Conservation (phyloP, 2,329 filamentous ascomycete species). For the Cercospora janseana region DNA sequence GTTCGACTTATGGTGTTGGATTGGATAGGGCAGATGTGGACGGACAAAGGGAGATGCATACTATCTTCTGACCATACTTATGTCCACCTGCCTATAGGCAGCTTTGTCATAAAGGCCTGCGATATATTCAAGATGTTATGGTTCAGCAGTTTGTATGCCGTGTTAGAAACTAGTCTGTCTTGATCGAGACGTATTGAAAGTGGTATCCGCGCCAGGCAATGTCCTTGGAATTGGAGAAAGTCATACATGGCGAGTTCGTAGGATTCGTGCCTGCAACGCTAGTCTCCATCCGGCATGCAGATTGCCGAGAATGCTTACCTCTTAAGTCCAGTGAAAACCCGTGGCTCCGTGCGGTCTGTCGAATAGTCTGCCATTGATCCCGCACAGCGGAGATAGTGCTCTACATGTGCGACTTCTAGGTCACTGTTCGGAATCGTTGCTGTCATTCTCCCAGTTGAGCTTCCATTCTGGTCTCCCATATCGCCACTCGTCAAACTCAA, state of each 20-base stretch:
- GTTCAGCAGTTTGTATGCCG: conserved; percentile 1
- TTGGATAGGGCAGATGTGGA: too few species aligned
- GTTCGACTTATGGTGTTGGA: too few species aligned
- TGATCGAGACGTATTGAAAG: neutral
- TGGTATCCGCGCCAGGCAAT: too few species aligned
- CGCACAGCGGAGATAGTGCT: neutral
- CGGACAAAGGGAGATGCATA: too few species aligned
- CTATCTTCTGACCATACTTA: too few species aligned
- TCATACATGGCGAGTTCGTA: neutral
- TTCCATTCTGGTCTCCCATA: conserved; percentile 36
- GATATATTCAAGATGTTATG: neutral
- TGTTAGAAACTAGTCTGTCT: neutral
- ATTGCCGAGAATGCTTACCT: neutral
- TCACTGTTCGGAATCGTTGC: neutral
- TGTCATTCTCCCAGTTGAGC: conserved; percentile 24
- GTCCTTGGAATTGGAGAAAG: too few species aligned
- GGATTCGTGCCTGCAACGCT: conserved; percentile 3
- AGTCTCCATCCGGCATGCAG: conserved; percentile 6
- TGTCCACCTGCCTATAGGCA: too few species aligned
- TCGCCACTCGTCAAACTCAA: conserved; percentile 40
- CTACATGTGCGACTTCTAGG: neutral
- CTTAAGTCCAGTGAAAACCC: neutral
- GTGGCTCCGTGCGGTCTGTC: neutral
- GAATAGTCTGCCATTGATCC: neutral
- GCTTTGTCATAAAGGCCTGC: neutral